Evolutionary conservation across 805 yeast genomes (phyloP).

Genomic region (Starmerella sp.): DNA sequence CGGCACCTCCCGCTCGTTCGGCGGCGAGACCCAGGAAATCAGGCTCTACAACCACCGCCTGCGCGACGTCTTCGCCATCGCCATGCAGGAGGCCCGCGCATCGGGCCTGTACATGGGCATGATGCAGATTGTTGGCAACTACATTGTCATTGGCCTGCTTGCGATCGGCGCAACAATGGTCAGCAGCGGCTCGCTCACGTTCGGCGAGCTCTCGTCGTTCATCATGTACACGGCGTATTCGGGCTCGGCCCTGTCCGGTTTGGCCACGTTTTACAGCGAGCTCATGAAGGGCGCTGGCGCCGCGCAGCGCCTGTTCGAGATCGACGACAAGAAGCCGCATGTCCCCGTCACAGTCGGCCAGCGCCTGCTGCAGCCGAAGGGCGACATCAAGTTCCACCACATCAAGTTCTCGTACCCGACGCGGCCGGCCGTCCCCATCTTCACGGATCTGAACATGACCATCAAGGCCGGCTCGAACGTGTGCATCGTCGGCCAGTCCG

Average conservation of each 20-base stretch:
- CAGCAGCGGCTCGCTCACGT: conserved; percentile 56
- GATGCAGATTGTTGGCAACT: conserved; percentile 77
- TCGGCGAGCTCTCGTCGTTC: conserved; percentile 85
- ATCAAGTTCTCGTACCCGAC: conserved; percentile 75
- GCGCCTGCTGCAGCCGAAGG: conserved; percentile 29
- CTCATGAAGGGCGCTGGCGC: conserved; percentile 97
- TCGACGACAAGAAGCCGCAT: conserved; percentile 63
- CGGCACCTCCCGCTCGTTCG: conserved; percentile 80
- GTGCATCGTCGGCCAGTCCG: conserved; percentile 94
- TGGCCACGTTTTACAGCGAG: conserved; percentile 85
- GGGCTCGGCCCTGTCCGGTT: conserved; percentile 83
- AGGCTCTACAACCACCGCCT: conserved; percentile 64
- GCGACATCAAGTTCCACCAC: conserved; percentile 47
- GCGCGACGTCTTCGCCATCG: conserved; percentile 50
- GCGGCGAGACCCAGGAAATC: conserved; percentile 71
- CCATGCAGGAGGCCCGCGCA: conserved; percentile 67
- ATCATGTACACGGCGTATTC: conserved; percentile 93
- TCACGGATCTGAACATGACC: conserved; percentile 45
- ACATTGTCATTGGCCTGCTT: conserved; percentile 63
- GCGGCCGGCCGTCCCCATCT: conserved; percentile 58
- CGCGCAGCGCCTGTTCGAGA: conserved; percentile 79
- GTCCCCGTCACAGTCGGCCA: conserved; percentile 58
- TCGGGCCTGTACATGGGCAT: conserved; percentile 67
- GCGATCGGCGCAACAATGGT: conserved; percentile 78
- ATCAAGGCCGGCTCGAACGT: conserved; percentile 76